phyloP scores from a whole-genome alignment of 208 protist genomes.

The Vickermania spadyakhi region DNA sequence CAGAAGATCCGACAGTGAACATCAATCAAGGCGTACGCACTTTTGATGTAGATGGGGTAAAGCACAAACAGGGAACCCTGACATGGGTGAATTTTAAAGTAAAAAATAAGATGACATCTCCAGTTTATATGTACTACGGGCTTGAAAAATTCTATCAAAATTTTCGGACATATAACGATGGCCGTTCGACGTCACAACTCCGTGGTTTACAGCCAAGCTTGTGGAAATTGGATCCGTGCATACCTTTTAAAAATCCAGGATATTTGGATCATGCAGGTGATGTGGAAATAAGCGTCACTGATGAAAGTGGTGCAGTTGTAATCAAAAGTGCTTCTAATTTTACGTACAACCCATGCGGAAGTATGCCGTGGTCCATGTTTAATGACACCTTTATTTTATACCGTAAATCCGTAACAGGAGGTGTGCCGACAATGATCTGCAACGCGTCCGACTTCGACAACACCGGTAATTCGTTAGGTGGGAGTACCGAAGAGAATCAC shows the following conservation, averaged over 20 bases:
- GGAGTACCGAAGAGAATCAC: slow-evolving; percentile 31
- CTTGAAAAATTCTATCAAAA: slow-evolving; percentile 97
- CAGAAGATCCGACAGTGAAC: slow-evolving; percentile 44
- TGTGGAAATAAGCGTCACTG: slow-evolving; percentile 1
- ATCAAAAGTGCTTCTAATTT: slow-evolving; percentile 21
- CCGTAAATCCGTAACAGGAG: slow-evolving; percentile 9
- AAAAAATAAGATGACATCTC: slow-evolving; percentile 54
- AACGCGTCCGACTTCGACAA: slow-evolving; percentile 61
- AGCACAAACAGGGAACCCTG: slow-evolving; percentile 49
- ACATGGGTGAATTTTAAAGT: slow-evolving; percentile 56
- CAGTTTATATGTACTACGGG: slow-evolving; percentile 97
- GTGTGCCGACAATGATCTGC: slow-evolving; percentile 29
- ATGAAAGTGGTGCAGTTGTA: slow-evolving; percentile 12
- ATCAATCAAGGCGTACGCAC: slow-evolving; percentile 50
- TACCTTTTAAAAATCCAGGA: slow-evolving; percentile 44
- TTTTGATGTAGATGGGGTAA: slow-evolving; percentile 37
- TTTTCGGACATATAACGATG: slow-evolving; percentile 88
- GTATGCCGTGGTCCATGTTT: slow-evolving; percentile 94
- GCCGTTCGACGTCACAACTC: slow-evolving; percentile 49
- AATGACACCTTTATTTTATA: slow-evolving; percentile 92
- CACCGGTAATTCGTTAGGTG: slow-evolving; percentile 26
- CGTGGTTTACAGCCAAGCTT: slow-evolving; percentile 22
- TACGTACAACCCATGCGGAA: slow-evolving; percentile 92
- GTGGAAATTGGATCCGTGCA: slow-evolving; percentile 25
- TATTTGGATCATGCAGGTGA: slow-evolving; percentile 18